Conservation (phyloP, 106 monocot species). For the Allium fistulosum region DNA sequence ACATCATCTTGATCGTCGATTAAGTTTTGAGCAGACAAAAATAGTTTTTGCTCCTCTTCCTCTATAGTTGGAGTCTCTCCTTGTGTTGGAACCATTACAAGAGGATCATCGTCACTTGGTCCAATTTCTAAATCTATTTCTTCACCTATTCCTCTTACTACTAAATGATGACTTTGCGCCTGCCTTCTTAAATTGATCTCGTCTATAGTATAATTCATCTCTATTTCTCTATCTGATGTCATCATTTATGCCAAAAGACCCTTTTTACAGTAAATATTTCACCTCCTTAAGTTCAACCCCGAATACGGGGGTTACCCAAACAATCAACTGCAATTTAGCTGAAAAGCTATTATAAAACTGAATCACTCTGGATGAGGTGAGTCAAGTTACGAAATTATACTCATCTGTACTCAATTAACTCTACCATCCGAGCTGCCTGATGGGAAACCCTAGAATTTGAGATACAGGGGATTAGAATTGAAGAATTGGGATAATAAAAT, state of each 20-base stretch:
- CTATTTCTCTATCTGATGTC: conserved; percentile 20
- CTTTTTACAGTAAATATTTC: neutral
- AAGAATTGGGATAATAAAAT: too few species aligned
- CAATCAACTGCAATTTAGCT: too few species aligned
- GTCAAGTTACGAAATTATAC: too few species aligned
- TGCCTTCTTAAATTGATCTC: conserved; percentile 84
- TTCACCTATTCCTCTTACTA: conserved; percentile 83
- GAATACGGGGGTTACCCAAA: too few species aligned
- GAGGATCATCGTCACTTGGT: conserved; percentile 75
- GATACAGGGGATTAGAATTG: too few species aligned
- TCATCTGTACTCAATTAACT: too few species aligned
- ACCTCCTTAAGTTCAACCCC: neutral
- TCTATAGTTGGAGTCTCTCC: conserved; percentile 27
- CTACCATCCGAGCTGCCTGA: too few species aligned
- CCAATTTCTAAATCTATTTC: conserved; percentile 98
- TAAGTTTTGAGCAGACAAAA: conserved; percentile 37
- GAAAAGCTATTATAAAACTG: neutral
- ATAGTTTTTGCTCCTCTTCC: conserved; percentile 89
- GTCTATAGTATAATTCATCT: conserved; percentile 67
- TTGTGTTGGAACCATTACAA: conserved; percentile 44
- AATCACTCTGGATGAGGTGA: too few species aligned
- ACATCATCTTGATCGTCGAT: conserved; percentile 30
- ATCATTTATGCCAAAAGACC: conserved; percentile 12
- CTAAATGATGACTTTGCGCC: conserved; percentile 73
- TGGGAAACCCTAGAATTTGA: too few species aligned